phyloP scores from a whole-genome alignment of 345 rosid species.

The Dipteronia sinensis region DNA sequence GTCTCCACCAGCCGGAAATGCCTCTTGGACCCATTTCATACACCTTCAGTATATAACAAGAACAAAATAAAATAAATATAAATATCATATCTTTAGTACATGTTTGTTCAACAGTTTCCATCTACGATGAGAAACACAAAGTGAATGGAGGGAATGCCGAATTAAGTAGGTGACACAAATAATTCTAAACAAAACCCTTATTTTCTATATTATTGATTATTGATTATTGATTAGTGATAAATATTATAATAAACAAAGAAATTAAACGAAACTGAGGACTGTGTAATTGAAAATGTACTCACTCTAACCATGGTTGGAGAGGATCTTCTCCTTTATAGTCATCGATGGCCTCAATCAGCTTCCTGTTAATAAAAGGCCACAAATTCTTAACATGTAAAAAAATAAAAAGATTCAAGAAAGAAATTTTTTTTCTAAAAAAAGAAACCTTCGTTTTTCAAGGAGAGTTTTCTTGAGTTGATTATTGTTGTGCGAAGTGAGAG shows the following conservation, averaged over 20 bases:
- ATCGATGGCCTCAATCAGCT: conserved; percentile 68
- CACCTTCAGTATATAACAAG: conserved; percentile 45
- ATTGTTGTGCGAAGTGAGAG: conserved; percentile 68
- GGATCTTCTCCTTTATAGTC: conserved; percentile 84
- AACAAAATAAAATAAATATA: not conserved
- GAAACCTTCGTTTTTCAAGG: conserved; percentile 64
- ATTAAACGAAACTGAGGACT: not conserved
- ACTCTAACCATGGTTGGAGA: conserved; percentile 85
- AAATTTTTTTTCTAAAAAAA: not conserved
- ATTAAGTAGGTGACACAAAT: not conserved
- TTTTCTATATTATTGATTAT: too few relatives aligned
- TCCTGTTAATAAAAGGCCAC: conserved; percentile 38
- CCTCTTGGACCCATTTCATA: conserved; percentile 93
- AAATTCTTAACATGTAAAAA: not conserved
- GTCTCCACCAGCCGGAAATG: conserved; percentile 84
- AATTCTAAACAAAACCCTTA: not conserved
- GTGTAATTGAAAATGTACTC: conserved; percentile 23
- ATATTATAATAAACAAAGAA: not conserved
- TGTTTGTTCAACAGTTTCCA: not conserved
- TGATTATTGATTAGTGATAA: too few relatives aligned
- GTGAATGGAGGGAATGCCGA: not conserved
- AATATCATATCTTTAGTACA: not conserved
- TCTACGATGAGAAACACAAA: not conserved
- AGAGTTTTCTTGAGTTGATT: conserved; percentile 57
- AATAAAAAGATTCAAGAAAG: not conserved